phyloP scores from a whole-genome alignment of 768 basidiomycete genomes.

The Termitomyces sp. region DNA sequence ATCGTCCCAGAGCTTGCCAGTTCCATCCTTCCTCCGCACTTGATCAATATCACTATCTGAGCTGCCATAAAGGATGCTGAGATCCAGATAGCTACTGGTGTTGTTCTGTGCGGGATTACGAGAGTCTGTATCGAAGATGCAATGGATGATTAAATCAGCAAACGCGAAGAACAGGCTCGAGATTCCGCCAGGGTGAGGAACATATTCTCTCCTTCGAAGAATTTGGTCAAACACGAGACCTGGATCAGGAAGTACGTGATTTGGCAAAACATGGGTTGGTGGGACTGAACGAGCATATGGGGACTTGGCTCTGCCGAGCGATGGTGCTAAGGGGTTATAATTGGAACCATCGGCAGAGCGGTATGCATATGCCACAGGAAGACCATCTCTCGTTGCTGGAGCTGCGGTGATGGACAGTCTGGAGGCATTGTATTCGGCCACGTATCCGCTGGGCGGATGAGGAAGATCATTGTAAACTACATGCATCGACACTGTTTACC shows the following conservation, averaged over 20 bases:
- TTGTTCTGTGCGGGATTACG: slow-evolving; percentile 50
- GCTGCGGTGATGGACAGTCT: background rate
- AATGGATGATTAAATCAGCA: slow-evolving; percentile 72
- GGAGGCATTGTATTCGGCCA: slow-evolving; percentile 17
- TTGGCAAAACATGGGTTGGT: slow-evolving; percentile 34
- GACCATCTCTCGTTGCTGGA: slow-evolving; percentile 1
- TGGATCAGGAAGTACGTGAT: slow-evolving; percentile 54
- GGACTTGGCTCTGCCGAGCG: slow-evolving; percentile 52
- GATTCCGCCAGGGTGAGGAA: slow-evolving; percentile 61
- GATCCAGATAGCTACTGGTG: slow-evolving; percentile 69
- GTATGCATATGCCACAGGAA: slow-evolving; percentile 39
- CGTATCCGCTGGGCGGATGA: slow-evolving; percentile 60
- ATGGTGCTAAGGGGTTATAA: slow-evolving; percentile 50
- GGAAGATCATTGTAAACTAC: slow-evolving; percentile 77
- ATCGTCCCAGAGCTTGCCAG: slow-evolving; percentile 64
- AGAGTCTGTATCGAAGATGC: slow-evolving; percentile 56
- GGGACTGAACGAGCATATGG: slow-evolving; percentile 70
- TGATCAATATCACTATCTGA: slow-evolving; percentile 37
- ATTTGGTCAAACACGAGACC: slow-evolving; percentile 69
- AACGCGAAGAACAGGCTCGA: slow-evolving; percentile 76
- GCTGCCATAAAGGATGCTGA: slow-evolving; percentile 70
- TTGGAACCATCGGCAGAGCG: slow-evolving; percentile 58
- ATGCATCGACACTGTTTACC: background rate
- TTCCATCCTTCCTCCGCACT: slow-evolving; percentile 59
- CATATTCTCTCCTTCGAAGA: slow-evolving; percentile 44